Evolutionary conservation across 805 yeast species (phyloP), one percentile per base, ranked within the genome.

Genomic region (Suhomyces kilbournensis): DNA sequence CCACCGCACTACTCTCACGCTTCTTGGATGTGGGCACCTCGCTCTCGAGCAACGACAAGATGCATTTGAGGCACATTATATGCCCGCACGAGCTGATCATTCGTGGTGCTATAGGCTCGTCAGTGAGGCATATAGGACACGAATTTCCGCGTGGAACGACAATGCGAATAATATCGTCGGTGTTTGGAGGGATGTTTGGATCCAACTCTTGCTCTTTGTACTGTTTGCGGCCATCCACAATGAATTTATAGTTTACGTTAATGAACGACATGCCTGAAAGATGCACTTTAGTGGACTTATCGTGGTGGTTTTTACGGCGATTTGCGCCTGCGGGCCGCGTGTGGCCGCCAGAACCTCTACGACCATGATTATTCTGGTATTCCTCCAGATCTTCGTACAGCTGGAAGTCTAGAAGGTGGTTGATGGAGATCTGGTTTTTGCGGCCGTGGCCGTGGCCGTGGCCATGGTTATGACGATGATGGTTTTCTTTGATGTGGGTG

Each of bases 81-180:
- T 94, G 99, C 4, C 99, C 99, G 72, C 99, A 94, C 10, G 84
- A 79, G 4, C 76, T 72, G 26, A 90, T 84, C 98, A 94, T 96
- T 51, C 98, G 75, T 2, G 99, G 97, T 0, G 97, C 97, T 15
- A 88, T 81, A 12, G 94, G 88, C 12, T 84, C 85, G 48, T 90
- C 96, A 30, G 85, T 79, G 12, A 94, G 73, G 66, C 99, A 94
- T 25, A 94, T 93, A 0, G 99, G 98, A 65, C 99, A 94, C 38
- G 85, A 84, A 58, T 86, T 86, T 1, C 86, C 85, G 54, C 79
- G 81, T 12, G 93, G 86, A 0, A 83, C 85, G n/a, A 90, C 65
- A 5, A 93, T 90, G 47, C 97, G 75, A 30, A 86, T 67, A 4
- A 94, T 83, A 38, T 80, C 75, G 3, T 75, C 74, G 53, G 81